Evolutionary conservation across 768 basidiomycete genomes (phyloP), one percentile per base, ranked within the genome.

Genomic region (Mrakia frigida): DNA sequence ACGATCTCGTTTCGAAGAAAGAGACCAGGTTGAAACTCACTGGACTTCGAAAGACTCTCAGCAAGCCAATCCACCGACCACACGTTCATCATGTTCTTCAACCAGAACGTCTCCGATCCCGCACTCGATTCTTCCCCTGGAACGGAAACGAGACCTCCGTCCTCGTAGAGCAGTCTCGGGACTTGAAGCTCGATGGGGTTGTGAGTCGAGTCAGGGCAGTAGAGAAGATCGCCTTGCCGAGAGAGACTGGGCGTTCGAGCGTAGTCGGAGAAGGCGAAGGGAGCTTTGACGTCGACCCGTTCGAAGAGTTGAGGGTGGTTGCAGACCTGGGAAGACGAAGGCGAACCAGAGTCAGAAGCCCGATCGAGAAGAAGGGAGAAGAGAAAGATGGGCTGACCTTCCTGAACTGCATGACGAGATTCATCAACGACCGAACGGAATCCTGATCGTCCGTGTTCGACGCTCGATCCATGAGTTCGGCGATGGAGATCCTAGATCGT

Each of bases 351-450:
- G 43, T 63, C 37, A 77, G 74, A 21, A n/a, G 10, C 14, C 18
- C n/a, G n/a, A n/a, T 35, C 14, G 0, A 21, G 56, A 70, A 10
- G 50, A 28, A 14, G 41, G 0, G 37, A 31, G 37, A 35, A 7
- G 6, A 61, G 14, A 14, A 23, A 70, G 43, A 3, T 53, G 33
- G 75, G 84, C 56, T 37, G 74, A 92, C 93, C 87, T 99, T 99
- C 80, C 97, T 90, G 87, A 98, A 98, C 83, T 99, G 97, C 97
- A 99, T 99, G 78, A 99, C 97, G 77, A 99, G 87, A 84, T 98
- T 99, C 96, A 98, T 98, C 77, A 99, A 85, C 10, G 94, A 93
- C 73, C 93, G 90, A 71, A 94, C 93, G 41, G 92, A 93, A 79
- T 94, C 92, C 9, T 89, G 92, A 80, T 96, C 93, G 23, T 93